Conservation (phyloP, 441 rosid genomes). For the Gossypium davidsonii region DNA sequence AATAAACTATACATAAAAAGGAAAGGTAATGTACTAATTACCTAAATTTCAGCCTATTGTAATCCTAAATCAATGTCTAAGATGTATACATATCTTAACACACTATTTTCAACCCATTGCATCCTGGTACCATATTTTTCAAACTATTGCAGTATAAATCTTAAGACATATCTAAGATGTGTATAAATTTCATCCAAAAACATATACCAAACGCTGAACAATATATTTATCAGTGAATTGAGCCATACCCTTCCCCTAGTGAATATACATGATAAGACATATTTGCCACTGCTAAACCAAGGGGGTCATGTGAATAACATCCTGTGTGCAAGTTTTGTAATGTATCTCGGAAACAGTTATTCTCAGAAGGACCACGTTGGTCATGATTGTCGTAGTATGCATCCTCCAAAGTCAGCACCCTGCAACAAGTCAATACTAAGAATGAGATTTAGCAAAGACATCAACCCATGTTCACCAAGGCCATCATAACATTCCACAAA, state of each 20-base stretch:
- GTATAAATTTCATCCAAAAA: background rate
- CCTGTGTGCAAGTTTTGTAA: slow-evolving; percentile 34
- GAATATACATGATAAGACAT: slow-evolving; percentile 81
- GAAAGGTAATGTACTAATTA: too few species aligned
- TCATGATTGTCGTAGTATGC: slow-evolving; percentile 55
- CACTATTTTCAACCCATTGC: background rate
- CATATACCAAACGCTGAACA: background rate
- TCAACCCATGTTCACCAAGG: background rate
- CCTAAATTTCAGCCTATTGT: too few species aligned
- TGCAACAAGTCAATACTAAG: slow-evolving; percentile 27
- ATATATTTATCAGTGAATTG: slow-evolving; percentile 8
- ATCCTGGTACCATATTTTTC: background rate
- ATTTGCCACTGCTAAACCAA: slow-evolving; percentile 76
- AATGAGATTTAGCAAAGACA: background rate
- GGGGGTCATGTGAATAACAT: slow-evolving; percentile 38
- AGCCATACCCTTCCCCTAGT: slow-evolving; percentile 84
- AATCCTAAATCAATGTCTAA: too few species aligned
- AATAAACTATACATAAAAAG: too few species aligned
- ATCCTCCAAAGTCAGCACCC: slow-evolving; percentile 90
- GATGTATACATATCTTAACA: too few species aligned
- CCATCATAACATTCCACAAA: background rate
- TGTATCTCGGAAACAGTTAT: slow-evolving; percentile 30
- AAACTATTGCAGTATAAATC: background rate
- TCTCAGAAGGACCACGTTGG: slow-evolving; percentile 30
- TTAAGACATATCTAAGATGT: too few species aligned